Conservation (phyloP, 306 rosid species). For the Lablab purpureus region DNA sequence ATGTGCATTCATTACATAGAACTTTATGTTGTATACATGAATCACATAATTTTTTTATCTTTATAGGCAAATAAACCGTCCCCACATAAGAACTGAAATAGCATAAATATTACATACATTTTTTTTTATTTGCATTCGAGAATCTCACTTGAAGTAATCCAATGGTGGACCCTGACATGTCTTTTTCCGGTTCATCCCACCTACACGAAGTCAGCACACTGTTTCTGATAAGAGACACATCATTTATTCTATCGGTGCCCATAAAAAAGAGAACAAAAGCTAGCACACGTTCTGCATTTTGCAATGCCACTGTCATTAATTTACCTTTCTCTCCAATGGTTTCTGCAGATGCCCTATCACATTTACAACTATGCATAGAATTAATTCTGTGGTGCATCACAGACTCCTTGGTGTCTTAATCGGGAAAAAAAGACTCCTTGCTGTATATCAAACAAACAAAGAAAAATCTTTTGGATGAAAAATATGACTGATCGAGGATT, state of each 20-base stretch:
- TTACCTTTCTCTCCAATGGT: constrained; percentile 30
- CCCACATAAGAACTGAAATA: background rate
- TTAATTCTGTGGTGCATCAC: constrained; percentile 49
- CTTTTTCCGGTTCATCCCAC: constrained; percentile 19
- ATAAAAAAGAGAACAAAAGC: constrained; percentile 30
- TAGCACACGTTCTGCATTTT: constrained; percentile 25
- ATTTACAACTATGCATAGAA: constrained; percentile 49
- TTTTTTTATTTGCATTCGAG: constrained; percentile 2
- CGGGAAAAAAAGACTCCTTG: background rate
- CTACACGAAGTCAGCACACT: constrained; percentile 21
- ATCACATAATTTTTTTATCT: background rate
- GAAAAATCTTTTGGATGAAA: constrained; percentile 45
- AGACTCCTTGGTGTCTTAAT: background rate
- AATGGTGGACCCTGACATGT: constrained; percentile 36
- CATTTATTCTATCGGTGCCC: constrained; percentile 46
- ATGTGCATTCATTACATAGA: background rate
- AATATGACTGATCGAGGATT: constrained; percentile 50
- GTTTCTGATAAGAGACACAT: constrained; percentile 32
- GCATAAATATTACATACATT: background rate
- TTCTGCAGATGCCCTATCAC: constrained; percentile 55
- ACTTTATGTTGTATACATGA: background rate
- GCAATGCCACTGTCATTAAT: constrained; percentile 27
- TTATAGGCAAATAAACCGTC: background rate
- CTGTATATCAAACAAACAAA: constrained; percentile 36
- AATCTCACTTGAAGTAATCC: constrained; percentile 38